A percentile compares a stretch with the other conserved stretches of the same genome.
These are phyloP conservation scores for Helminthosporium solani DNA, from an alignment of 2,329 filamentous ascomycete species.

Conservation along the genomic window DNA sequence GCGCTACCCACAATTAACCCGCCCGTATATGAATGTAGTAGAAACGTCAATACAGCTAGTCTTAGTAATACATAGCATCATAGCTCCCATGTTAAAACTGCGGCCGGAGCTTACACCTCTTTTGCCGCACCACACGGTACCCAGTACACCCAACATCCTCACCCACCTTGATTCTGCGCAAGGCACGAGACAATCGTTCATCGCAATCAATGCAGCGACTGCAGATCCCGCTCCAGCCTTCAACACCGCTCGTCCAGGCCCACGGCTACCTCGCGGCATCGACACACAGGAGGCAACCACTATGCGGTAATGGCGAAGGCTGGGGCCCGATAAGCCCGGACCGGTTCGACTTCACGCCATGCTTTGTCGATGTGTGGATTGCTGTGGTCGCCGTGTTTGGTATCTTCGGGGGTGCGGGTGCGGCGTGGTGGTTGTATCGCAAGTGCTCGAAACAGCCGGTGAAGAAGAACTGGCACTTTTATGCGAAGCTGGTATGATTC, in stretches of 20 bases:
- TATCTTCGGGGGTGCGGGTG: slow-evolving; percentile 71
- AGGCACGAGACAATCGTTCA: not conserved
- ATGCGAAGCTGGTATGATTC: slow-evolving; percentile 76
- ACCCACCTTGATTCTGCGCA: not conserved
- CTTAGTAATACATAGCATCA: too few relatives aligned
- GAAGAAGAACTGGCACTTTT: slow-evolving; percentile 88
- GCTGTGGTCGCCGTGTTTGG: slow-evolving; percentile 76
- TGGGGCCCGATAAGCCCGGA: slow-evolving; percentile 90
- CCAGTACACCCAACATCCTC: not conserved
- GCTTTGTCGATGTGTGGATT: slow-evolving; percentile 92
- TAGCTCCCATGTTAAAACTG: too few relatives aligned
- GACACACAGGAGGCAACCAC: slow-evolving; percentile 58
- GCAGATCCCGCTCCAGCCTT: slow-evolving; percentile 38
- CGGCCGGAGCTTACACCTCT: not conserved
- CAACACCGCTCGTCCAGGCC: slow-evolving; percentile 20
- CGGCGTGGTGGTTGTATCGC: slow-evolving; percentile 76
- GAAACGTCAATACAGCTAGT: too few relatives aligned
- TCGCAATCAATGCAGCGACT: slow-evolving; percentile 37
- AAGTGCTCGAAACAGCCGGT: slow-evolving; percentile 68
- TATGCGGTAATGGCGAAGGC: slow-evolving; percentile 88
- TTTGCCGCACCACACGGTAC: not conserved
- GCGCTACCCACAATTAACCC: too few relatives aligned
- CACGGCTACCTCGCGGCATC: slow-evolving; percentile 57
- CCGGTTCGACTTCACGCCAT: slow-evolving; percentile 93
- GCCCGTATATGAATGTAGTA: too few relatives aligned